Evolutionary conservation across 2,329 filamentous ascomycete genomes (phyloP), one percentile per base, ranked within the genome.

Genomic region (Dendryphion nanum): DNA sequence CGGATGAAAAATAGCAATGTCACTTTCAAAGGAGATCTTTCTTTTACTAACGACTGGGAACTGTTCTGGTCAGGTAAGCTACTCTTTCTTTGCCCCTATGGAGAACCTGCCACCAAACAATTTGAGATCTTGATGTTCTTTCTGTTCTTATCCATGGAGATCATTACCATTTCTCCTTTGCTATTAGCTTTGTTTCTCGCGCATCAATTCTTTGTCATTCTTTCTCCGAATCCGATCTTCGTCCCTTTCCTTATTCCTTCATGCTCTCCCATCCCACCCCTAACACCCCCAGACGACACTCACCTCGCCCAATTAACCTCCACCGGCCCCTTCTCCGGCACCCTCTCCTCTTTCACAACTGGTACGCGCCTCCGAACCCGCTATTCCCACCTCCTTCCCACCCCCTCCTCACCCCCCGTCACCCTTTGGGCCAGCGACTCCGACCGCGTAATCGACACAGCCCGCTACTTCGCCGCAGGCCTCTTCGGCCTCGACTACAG

Each of bases 251-350:
- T n/a, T n/a, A n/a, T n/a, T n/a, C n/a, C n/a, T n/a, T n/a, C n/a
- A n/a, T n/a, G n/a, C n/a, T n/a, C n/a, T n/a, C n/a, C n/a, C n/a
- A n/a, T n/a, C n/a, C n/a, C n/a, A n/a, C n/a, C n/a, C n/a, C n/a
- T n/a, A n/a, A n/a, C n/a, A n/a, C n/a, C n/a, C n/a, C n/a, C n/a
- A 53, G 55, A 61, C 16, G 53, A 61, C 23, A 42, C 54, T 6
- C 57, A 72, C 35, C 74, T 81, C 38, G 75, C 76, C 30, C 73
- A 79, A 40, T 61, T 81, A 18, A 79, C 77, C 4, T 66, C 57
- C 5, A 78, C 73, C 6, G 76, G 78, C 1, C 76, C 76, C 0
- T 78, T 78, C 49, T 73, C 77, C 8, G 78, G 78, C 3, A 75
- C 72, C 2, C 63, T 78, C 0, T 66, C 72, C 44, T 69, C 76